Conservation (phyloP, 2,329 filamentous ascomycete genomes). For the Penicillium palitans region DNA sequence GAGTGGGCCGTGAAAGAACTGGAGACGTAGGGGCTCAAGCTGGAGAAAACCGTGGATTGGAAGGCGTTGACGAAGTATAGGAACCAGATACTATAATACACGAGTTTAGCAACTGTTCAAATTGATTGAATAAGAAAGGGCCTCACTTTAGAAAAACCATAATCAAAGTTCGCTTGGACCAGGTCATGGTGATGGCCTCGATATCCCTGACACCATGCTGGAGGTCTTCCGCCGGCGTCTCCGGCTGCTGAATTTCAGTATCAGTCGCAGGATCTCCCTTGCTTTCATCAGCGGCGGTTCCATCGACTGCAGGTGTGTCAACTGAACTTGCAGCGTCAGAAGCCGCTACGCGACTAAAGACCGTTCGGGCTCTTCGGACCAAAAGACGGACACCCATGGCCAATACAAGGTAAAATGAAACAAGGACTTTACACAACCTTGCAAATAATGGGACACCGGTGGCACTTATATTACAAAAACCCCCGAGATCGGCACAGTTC, state of each 20-base stretch:
- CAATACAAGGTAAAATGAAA: neutral
- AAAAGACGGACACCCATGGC: slow-evolving; percentile 1
- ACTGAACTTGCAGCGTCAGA: neutral
- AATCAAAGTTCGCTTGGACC: slow-evolving; percentile 37
- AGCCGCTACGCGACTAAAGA: neutral
- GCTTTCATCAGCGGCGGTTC: neutral
- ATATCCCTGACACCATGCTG: slow-evolving; percentile 45
- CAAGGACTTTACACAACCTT: no score
- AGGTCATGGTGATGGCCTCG: slow-evolving; percentile 47
- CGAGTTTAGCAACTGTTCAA: neutral
- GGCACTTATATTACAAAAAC: neutral
- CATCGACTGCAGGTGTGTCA: neutral
- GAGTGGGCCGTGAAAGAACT: slow-evolving; percentile 53
- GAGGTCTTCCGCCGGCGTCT: slow-evolving; percentile 14
- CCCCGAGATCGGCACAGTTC: neutral
- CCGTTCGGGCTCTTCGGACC: slow-evolving; percentile 1
- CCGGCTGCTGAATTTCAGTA: neutral
- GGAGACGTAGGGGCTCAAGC: slow-evolving; percentile 49
- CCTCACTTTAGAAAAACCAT: slow-evolving; percentile 6
- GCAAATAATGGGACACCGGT: neutral
- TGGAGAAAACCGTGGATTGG: slow-evolving; percentile 33
- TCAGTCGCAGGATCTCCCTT: neutral
- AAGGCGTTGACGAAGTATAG: slow-evolving; percentile 39
- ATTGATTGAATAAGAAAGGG: neutral
- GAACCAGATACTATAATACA: slow-evolving; percentile 32